Conservation (phyloP, 306 rosid genomes). For the Prunus persica region Prunus_persica_NCBIv2 NC_034009.1:42705501-42706000, state of each 20-base stretch:
- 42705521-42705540: slow-evolving; percentile 10
- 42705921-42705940: slow-evolving; percentile 34
- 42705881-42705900: slow-evolving; percentile 39
- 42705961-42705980: not conserved
- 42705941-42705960: slow-evolving; percentile 21
- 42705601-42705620: slow-evolving; percentile 2
- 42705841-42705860: slow-evolving; percentile 35
- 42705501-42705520: not conserved
- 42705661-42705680: not conserved
- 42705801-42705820: slow-evolving; percentile 9
- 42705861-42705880: slow-evolving; percentile 38
- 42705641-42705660: not conserved
- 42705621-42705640: slow-evolving; percentile 2
- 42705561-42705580: slow-evolving; percentile 14
- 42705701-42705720: not conserved
- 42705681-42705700: slow-evolving; percentile 10
- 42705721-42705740: not conserved
- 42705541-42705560: slow-evolving; percentile 12
- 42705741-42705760: not conserved
- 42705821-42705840: slow-evolving; percentile 21
- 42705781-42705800: slow-evolving; percentile 9
- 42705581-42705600: slow-evolving; percentile 1
- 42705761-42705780: not conserved
- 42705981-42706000: not conserved
- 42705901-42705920: slow-evolving; percentile 26